Conservation (phyloP, 108 stramenopile genomes). For the Skeletonema grethae region DNA sequence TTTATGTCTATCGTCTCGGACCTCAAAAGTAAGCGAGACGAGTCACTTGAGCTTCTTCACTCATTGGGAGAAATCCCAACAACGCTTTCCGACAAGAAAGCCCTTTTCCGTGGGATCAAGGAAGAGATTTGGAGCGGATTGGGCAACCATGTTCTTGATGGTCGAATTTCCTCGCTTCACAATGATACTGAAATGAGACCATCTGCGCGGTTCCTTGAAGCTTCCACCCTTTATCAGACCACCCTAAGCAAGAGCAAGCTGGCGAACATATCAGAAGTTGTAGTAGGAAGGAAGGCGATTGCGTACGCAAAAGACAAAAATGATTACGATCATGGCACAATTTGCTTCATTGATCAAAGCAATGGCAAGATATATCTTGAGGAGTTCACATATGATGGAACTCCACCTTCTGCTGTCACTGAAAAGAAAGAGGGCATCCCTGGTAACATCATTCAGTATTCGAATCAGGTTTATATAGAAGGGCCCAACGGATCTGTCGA, state of each 20-base stretch:
- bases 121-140: conserved; percentile 52
- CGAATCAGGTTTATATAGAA: conserved; percentile 56
- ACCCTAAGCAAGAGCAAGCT: conserved; percentile 28
- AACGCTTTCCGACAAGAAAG: conserved; percentile 51
- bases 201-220: conserved; percentile 31
- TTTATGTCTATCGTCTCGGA: conserved; percentile 54
- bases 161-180: conserved; percentile 12
- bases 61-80: conserved; percentile 31
- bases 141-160: conserved; percentile 5
- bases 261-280: conserved; percentile 31
- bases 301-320: not conserved
- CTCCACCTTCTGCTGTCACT: not conserved
- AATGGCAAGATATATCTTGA: conserved; percentile 17
- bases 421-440: not conserved
- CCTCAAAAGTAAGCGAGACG: conserved; percentile 29
- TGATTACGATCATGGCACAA: conserved; percentile 1
- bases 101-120: conserved; percentile 37
- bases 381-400: not conserved
- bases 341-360: conserved; percentile 17
- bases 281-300: conserved; percentile 20
- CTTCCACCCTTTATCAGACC: conserved; percentile 11
- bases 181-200: conserved; percentile 23
- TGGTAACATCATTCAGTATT: conserved; percentile 14
- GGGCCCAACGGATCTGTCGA: conserved; percentile 47
- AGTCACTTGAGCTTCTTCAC: conserved; percentile 12